Evolutionary conservation across 139 green algal species (phyloP).

Genomic region (Tetraselmis chui): DNA sequence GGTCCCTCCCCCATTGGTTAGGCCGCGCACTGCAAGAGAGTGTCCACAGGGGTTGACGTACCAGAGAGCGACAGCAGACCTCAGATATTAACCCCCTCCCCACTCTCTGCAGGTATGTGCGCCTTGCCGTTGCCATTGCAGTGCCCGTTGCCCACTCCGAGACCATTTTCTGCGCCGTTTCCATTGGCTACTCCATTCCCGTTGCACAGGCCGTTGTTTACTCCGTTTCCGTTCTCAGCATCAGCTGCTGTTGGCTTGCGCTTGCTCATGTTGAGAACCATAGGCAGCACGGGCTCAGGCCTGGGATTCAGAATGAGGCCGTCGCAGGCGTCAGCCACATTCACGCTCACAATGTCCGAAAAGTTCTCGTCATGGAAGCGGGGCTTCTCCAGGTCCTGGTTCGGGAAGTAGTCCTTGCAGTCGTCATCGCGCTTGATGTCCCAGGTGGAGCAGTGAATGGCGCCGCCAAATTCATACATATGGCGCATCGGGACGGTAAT

Average conservation of each 20-base stretch:
- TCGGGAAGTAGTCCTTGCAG: background rate
- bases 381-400: background rate
- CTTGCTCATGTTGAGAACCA: background rate
- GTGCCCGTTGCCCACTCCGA: too few relatives aligned
- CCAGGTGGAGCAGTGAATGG: background rate
- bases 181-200: background rate
- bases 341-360: background rate
- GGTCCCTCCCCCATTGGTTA: too few relatives aligned
- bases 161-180: too few relatives aligned
- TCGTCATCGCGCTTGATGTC: background rate
- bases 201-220: background rate
- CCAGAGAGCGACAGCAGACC: too few relatives aligned
- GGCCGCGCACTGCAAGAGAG: too few relatives aligned
- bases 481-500: background rate
- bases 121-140: too few relatives aligned
- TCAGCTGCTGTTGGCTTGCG: too few relatives aligned
- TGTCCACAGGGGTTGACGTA: too few relatives aligned
- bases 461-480: background rate
- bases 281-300: background rate
- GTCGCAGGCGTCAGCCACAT: background rate
- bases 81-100: too few relatives aligned
- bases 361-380: background rate
- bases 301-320: background rate
- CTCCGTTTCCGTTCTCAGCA: background rate
- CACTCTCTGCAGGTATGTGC: too few relatives aligned